Conservation (phyloP, 768 basidiomycete genomes). For the Hydnum rufescens region DNA sequence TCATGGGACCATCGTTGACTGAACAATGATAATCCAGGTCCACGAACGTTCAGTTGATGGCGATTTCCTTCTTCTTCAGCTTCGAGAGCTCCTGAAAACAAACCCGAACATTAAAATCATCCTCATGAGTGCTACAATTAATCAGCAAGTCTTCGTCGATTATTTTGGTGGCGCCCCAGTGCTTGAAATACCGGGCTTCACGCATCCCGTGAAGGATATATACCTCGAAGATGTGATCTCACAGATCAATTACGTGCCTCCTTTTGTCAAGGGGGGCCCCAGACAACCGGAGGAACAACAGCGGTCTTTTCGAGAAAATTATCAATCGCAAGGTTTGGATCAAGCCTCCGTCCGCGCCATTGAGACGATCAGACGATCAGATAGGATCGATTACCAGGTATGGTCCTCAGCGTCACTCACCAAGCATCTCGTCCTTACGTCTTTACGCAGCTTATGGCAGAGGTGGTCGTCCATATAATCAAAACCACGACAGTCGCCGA, state of each 20-base stretch:
- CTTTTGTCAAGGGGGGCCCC: constrained; percentile 20
- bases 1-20: neutral
- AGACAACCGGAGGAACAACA: constrained; percentile 29
- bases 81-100: constrained; percentile 48
- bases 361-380: constrained; percentile 37
- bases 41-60: constrained; percentile 86
- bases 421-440: neutral
- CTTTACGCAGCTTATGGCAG: constrained; percentile 35
- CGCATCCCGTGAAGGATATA: constrained; percentile 55
- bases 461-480: constrained; percentile 44
- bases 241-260: constrained; percentile 33
- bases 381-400: constrained; percentile 58
- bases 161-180: constrained; percentile 74
- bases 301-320: constrained; percentile 28
- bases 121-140: constrained; percentile 91
- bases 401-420: constrained; percentile 3
- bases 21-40: constrained; percentile 33
- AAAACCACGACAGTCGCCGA: constrained; percentile 22
- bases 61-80: constrained; percentile 71
- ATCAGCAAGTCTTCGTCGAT: constrained; percentile 60
- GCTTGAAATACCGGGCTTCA: constrained; percentile 65
- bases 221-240: constrained; percentile 70
- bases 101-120: constrained; percentile 57
- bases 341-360: constrained; percentile 32
- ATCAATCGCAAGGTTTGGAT: constrained; percentile 34